Evolutionary conservation across 2,329 filamentous ascomycete species (phyloP).

Genomic region (Fusarium euwallaceae): DNA sequence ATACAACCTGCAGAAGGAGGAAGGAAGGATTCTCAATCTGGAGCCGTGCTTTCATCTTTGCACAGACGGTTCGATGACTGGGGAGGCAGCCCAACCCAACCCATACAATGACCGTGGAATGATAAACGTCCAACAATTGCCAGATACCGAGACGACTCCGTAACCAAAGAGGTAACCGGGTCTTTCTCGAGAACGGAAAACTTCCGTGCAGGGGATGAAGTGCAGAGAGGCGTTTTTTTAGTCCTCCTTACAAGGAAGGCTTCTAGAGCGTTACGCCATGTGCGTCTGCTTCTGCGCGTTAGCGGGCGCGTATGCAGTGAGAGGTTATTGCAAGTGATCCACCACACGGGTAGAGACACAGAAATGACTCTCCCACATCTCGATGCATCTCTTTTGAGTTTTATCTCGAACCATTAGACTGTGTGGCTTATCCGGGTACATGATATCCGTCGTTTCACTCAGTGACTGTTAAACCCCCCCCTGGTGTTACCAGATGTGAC

Average conservation of each 20-base stretch:
- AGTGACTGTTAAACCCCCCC: not conserved
- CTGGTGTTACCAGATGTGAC: not conserved
- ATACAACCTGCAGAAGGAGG: not conserved
- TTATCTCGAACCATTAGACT: not conserved
- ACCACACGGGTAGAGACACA: not conserved
- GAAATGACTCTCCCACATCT: constrained; percentile 2
- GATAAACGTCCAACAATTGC: not conserved
- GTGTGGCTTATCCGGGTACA: not conserved
- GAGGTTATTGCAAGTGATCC: not conserved
- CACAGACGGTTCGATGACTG: not conserved
- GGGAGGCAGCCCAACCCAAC: not conserved
- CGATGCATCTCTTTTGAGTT: not conserved
- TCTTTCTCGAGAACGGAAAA: not conserved
- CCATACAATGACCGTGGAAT: constrained; percentile 5
- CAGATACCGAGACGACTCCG: constrained; percentile 33
- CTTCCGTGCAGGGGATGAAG: not conserved
- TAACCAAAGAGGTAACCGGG: not conserved
- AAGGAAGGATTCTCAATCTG: not conserved
- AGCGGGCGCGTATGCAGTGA: not conserved
- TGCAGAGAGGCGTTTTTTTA: constrained; percentile 5
- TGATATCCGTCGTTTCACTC: not conserved
- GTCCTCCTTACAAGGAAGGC: not conserved
- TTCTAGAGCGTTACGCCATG: constrained; percentile 7
- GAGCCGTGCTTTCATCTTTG: not conserved
- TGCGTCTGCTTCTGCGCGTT: not conserved